Percentiles rank a stretch among this genome's conserved stretches.
phyloP scores from a whole-genome alignment of 345 rosid genomes.

The Moricandia moricandioides region DNA sequence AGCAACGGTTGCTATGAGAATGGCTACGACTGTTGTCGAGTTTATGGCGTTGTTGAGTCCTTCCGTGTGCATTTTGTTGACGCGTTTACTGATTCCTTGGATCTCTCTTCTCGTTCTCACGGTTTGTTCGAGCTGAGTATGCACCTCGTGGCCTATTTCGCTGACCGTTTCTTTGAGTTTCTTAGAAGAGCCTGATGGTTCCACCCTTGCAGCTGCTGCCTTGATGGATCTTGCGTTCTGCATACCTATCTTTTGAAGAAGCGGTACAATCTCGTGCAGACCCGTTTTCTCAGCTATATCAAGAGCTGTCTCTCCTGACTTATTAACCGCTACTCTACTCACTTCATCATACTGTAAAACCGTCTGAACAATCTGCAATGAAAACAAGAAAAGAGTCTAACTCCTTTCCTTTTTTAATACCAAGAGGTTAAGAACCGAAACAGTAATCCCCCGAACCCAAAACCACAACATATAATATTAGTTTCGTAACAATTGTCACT shows the following conservation, averaged over 20 bases:
- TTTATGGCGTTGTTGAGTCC: conserved; percentile 91
- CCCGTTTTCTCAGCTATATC: conserved; percentile 72
- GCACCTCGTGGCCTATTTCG: conserved; percentile 84
- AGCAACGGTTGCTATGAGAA: conserved; percentile 90
- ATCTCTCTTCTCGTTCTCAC: conserved; percentile 61
- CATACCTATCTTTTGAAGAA: conserved; percentile 55
- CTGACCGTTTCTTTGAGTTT: conserved; percentile 84
- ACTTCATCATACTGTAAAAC: conserved; percentile 45
- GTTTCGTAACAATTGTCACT: too few relatives aligned
- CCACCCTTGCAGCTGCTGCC: conserved; percentile 22
- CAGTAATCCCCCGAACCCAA: too few relatives aligned
- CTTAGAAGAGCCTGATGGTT: conserved; percentile 41
- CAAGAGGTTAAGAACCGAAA: too few relatives aligned
- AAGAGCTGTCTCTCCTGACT: conserved; percentile 66
- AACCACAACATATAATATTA: too few relatives aligned
- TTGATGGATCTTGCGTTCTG: conserved; percentile 58
- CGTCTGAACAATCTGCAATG: conserved; percentile 57
- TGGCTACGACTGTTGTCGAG: conserved; percentile 86
- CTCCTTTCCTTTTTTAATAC: too few relatives aligned
- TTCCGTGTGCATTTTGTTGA: conserved; percentile 77
- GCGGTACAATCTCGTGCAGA: conserved; percentile 40
- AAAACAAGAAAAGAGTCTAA: background rate
- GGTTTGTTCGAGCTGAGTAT: conserved; percentile 74
- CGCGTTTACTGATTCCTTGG: conserved; percentile 74
- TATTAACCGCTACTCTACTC: conserved; percentile 55